A percentile compares a stretch with the other conserved stretches of the same genome.
Conservation (phyloP, 176 grass and related monocot species). For the Carex cristatella region DNA sequence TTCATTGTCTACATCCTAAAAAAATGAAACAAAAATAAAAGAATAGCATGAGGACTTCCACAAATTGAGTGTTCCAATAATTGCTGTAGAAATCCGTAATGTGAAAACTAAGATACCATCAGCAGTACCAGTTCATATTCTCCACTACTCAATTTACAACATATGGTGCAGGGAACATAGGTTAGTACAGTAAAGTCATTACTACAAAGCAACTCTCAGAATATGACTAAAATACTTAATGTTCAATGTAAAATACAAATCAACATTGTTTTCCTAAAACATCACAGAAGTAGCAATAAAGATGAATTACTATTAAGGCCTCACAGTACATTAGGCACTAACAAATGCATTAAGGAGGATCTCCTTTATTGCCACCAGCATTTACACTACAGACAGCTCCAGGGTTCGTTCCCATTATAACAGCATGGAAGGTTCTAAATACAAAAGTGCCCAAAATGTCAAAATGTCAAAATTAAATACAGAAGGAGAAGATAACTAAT, state of each 20-base stretch:
- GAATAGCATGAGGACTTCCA: background rate
- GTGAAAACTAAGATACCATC: background rate
- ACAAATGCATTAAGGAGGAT: background rate
- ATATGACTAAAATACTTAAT: background rate
- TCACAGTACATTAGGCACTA: background rate
- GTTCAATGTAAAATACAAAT: background rate
- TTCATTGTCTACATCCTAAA: constrained; percentile 72
- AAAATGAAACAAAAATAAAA: constrained; percentile 5
- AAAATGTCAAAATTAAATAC: background rate
- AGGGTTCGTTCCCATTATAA: background rate
- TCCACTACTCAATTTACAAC: background rate
- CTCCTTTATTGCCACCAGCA: background rate
- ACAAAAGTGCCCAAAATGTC: background rate
- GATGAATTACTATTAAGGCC: background rate
- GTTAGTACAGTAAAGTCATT: background rate
- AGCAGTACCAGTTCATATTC: background rate
- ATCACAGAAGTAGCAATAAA: background rate
- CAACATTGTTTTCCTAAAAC: background rate
- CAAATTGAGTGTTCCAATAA: background rate
- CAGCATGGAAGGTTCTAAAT: background rate
- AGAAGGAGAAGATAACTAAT: background rate
- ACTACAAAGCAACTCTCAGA: background rate
- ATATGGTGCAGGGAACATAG: background rate
- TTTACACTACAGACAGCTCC: background rate
- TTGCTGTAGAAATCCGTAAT: background rate